Base-by-base conservation (phyloP, 1,284 basidiomycete genomes). In the Grifola frondosa region DNA sequence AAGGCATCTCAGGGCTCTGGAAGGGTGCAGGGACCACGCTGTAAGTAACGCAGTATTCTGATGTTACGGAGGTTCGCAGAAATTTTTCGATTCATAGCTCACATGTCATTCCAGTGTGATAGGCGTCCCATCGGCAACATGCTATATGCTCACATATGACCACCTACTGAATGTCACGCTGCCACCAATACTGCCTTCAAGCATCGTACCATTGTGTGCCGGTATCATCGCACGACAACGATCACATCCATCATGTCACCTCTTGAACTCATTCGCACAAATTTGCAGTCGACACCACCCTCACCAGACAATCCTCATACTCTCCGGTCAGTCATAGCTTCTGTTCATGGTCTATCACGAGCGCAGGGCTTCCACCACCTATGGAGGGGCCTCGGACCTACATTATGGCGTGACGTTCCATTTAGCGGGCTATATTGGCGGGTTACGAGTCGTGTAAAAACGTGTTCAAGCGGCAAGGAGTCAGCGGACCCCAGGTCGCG, bases 71-170 rank as follows among this genome's bases (percentile, higher is more conserved):
- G n/a, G n/a, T n/a, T n/a, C n/a, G n/a, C n/a, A n/a, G n/a, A 54
- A 32, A 47, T 53, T 51, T 46, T 54, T 54, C 50, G 19, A n/a
- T 46, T 17, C 54, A 16, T 48, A 4, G 24, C 17, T 22, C 28
- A 3, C 29, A 6, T 24, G 5, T n/a, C 13, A 22, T 25, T 48
- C 37, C 49, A 92, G 93, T 40, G 67, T 91, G 23, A 96, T 99
- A 64, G 88, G 91, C 17, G 90, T 99, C 7, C 96, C 96, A 0
- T 88, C 94, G 0, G 84, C 95, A 37, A 93, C 95, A 35, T 80
- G 85, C 26, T 99, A 99, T 68, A 99, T 99, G 85, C 76, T 97
- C 37, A 93, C 91, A 21, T 99, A 99, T 65, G 96, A 98, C 66
- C 82, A 89, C 62, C 80, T 98, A 16, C 74, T 93, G 11, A 77